These are phyloP conservation scores for Claviceps cyperi DNA, from an alignment of 2,329 filamentous ascomycete species.

Conservation along the genomic window DNA sequence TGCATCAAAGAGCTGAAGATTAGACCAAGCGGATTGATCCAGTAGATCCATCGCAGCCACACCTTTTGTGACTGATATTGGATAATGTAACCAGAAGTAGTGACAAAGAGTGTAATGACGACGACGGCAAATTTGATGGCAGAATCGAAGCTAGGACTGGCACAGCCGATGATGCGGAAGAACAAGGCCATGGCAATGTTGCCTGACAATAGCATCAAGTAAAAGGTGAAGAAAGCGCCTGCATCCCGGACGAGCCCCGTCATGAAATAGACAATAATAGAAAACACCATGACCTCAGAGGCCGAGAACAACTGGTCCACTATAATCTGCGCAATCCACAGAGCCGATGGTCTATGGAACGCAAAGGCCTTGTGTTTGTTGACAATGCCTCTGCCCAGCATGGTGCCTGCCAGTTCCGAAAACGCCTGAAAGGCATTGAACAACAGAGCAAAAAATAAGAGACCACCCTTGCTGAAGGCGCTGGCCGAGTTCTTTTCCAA, in stretches of 20 bases:
- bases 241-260: constrained; percentile 52
- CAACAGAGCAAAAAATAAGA: constrained; percentile 64
- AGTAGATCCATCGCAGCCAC: constrained; percentile 71
- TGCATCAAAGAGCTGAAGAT: constrained; percentile 70
- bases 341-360: constrained; percentile 66
- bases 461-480: constrained; percentile 68
- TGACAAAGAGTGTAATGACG: constrained; percentile 67
- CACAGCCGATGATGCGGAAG: constrained; percentile 59
- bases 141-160: constrained; percentile 71
- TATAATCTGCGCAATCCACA: constrained; percentile 73
- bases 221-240: constrained; percentile 66
- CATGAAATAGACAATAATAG: constrained; percentile 70
- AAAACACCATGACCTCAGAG: constrained; percentile 56
- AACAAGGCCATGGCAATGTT: constrained; percentile 65
- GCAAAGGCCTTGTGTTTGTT: constrained; percentile 77
- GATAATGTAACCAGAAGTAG: constrained; percentile 73
- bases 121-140: constrained; percentile 72
- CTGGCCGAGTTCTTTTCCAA: constrained; percentile 51
- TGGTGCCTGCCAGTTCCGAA: constrained; percentile 58
- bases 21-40: constrained; percentile 59
- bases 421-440: constrained; percentile 87
- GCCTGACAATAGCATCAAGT: constrained; percentile 51
- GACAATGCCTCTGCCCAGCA: constrained; percentile 62
- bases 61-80: constrained; percentile 61
- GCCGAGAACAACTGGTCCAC: constrained; percentile 63